phyloP scores from a whole-genome alignment of 148 eudicot species.

The Amaranthus cruentus region DNA sequence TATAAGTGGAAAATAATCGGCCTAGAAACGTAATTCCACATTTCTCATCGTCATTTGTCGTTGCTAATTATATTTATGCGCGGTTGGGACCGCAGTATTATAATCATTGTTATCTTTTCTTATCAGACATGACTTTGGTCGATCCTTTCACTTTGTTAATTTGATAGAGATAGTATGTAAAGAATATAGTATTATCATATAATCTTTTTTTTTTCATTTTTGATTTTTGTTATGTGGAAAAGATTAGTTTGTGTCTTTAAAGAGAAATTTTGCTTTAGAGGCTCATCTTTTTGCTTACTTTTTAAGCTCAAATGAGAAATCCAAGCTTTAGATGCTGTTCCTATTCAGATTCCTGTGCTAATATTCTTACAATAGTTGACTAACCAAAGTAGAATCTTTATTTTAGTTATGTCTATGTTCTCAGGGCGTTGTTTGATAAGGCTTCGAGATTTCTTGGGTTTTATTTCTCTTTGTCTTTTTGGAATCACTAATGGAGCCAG shows the following conservation, averaged over 20 bases:
- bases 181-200: conserved; percentile 8
- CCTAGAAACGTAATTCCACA: background rate
- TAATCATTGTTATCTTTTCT: conserved; percentile 1
- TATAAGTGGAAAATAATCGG: conserved; percentile 2
- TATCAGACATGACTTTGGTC: conserved; percentile 10
- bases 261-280: conserved; percentile 17
- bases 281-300: conserved; percentile 13
- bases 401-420: background rate
- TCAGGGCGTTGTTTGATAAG: conserved; percentile 19
- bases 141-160: background rate
- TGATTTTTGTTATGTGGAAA: background rate
- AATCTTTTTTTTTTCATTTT: background rate
- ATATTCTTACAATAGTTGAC: conserved; percentile 23
- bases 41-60: background rate
- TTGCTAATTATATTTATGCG: conserved; percentile 3
- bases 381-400: conserved; percentile 15
- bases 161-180: conserved; percentile 4
- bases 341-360: conserved; percentile 18
- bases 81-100: conserved; percentile 8
- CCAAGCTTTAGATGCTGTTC: background rate
- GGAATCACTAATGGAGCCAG: conserved; percentile 9
- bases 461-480: background rate
- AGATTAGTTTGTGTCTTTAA: conserved; percentile 15
- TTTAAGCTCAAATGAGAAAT: conserved; percentile 10
- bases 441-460: conserved; percentile 10